Evolutionary conservation across 2,329 filamentous ascomycete genomes (phyloP).

Genomic region (Fusarium temperatum): DNA sequence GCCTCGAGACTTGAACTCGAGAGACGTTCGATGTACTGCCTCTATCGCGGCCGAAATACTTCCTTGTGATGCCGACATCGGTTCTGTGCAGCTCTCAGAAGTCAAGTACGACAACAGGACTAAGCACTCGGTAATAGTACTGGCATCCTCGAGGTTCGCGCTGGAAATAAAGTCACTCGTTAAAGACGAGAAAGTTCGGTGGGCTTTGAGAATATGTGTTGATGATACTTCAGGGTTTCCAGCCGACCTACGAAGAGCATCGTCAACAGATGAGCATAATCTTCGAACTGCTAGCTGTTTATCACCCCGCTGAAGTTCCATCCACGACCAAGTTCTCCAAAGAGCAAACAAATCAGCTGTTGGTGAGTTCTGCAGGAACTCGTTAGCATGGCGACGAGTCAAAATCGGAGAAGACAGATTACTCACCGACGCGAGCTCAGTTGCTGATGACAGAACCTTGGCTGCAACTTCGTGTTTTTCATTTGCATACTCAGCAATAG

Average conservation of each 20-base stretch:
- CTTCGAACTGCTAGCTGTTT: constrained; percentile 48
- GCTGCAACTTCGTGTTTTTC: constrained; percentile 66
- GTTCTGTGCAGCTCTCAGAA: constrained; percentile 51
- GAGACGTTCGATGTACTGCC: constrained; percentile 53
- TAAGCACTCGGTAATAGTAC: constrained; percentile 67
- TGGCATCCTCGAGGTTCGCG: constrained; percentile 58
- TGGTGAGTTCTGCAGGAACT: constrained; percentile 21
- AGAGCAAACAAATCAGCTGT: constrained; percentile 50
- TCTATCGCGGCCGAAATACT: constrained; percentile 62
- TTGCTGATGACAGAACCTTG: constrained; percentile 73
- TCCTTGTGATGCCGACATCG: constrained; percentile 59
- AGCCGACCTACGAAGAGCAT: constrained; percentile 24
- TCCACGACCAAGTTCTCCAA: constrained; percentile 73
- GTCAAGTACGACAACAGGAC: constrained; percentile 75
- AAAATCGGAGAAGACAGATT: too few relatives aligned
- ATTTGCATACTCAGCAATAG: constrained; percentile 71
- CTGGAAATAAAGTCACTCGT: constrained; percentile 66
- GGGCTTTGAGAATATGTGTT: constrained; percentile 61
- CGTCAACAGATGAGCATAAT: constrained; percentile 53
- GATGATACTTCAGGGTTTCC: constrained; percentile 38
- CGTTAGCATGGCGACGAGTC: constrained; percentile 7
- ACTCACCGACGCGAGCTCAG: constrained; percentile 52
- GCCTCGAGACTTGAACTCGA: constrained; percentile 52
- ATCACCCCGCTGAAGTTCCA: constrained; percentile 60
- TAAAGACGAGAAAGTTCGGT: constrained; percentile 60